A percentile compares a stretch with the other conserved stretches of the same genome.
Conservation (phyloP, 2,329 filamentous ascomycete genomes). For the Colletotrichum trifolii region DNA sequence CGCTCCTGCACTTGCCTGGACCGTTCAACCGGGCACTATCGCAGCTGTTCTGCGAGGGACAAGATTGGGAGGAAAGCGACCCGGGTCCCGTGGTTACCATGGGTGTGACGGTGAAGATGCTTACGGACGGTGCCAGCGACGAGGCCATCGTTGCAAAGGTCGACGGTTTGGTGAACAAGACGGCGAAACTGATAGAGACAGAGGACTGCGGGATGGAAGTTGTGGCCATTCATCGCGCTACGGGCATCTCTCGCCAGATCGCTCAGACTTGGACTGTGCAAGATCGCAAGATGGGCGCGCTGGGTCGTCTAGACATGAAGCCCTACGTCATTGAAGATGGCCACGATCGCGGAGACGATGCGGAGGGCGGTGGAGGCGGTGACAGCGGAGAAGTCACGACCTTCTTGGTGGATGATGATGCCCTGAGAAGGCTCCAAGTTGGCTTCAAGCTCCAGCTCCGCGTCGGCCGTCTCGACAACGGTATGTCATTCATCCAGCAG, state of each 20-base stretch:
- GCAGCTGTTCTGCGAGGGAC: slow-evolving; percentile 68
- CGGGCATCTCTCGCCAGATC: slow-evolving; percentile 51
- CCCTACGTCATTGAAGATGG: slow-evolving; percentile 60
- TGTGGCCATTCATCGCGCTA: slow-evolving; percentile 58
- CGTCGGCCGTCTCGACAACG: slow-evolving; percentile 70
- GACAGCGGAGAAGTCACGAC: slow-evolving; percentile 20
- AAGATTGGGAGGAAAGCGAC: slow-evolving; percentile 45
- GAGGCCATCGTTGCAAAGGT: too few species aligned
- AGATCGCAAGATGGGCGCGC: slow-evolving; percentile 46
- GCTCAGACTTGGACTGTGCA: slow-evolving; percentile 52
- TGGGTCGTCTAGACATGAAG: slow-evolving; percentile 59
- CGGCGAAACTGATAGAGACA: slow-evolving; percentile 46
- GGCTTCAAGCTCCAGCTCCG: slow-evolving; percentile 72
- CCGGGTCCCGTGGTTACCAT: slow-evolving; percentile 56
- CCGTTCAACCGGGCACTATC: slow-evolving; percentile 83
- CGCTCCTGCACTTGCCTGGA: slow-evolving; percentile 72
- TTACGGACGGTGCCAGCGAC: background rate
- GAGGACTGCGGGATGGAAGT: slow-evolving; percentile 72
- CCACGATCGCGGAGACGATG: slow-evolving; percentile 50
- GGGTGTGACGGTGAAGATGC: slow-evolving; percentile 52
- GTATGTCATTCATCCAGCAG: slow-evolving; percentile 72
- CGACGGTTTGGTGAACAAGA: background rate
- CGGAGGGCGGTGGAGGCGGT: background rate
- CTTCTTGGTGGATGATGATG: slow-evolving; percentile 76
- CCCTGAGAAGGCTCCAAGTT: slow-evolving; percentile 63